Conservation (phyloP, 148 eudicot species). For the Rhododendron mucronatum region DNA sequence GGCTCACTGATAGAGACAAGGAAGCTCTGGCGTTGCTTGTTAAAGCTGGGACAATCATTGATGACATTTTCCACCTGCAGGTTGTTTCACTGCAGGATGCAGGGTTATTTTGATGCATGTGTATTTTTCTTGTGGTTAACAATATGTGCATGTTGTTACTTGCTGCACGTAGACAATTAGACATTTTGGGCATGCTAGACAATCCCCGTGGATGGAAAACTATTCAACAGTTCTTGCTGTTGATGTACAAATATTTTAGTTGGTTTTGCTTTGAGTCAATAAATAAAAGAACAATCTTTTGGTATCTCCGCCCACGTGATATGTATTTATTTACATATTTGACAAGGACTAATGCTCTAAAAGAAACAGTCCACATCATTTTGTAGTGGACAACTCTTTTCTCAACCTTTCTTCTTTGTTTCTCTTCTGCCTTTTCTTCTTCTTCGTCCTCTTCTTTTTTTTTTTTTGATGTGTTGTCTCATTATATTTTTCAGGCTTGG, state of each 20-base stretch:
- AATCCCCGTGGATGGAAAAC: not conserved
- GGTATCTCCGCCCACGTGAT: not conserved
- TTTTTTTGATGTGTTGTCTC: not conserved
- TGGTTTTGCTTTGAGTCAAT: not conserved
- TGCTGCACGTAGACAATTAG: not conserved
- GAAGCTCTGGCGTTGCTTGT: conserved; percentile 65
- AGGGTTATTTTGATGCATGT: not conserved
- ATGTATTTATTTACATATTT: not conserved
- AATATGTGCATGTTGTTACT: not conserved
- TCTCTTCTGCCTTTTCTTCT: not conserved
- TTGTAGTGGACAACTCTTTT: not conserved
- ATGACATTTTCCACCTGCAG: conserved; percentile 79
- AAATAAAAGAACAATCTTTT: not conserved
- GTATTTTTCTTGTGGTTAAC: not conserved
- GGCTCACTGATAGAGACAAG: conserved; percentile 57
- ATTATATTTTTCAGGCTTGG: conserved; percentile 52
- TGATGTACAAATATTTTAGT: not conserved
- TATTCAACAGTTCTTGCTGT: not conserved
- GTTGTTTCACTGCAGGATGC: conserved; percentile 22
- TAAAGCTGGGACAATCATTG: conserved; percentile 68
- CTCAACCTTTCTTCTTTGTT: not conserved
- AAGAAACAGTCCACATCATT: not conserved
- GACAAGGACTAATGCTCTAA: conserved; percentile 6
- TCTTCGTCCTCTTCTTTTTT: too few relatives aligned
- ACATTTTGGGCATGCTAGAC: not conserved